These are phyloP conservation scores for Exophiala sp. DNA, from an alignment of 2,329 filamentous ascomycete genomes.

Conservation along the genomic window DNA sequence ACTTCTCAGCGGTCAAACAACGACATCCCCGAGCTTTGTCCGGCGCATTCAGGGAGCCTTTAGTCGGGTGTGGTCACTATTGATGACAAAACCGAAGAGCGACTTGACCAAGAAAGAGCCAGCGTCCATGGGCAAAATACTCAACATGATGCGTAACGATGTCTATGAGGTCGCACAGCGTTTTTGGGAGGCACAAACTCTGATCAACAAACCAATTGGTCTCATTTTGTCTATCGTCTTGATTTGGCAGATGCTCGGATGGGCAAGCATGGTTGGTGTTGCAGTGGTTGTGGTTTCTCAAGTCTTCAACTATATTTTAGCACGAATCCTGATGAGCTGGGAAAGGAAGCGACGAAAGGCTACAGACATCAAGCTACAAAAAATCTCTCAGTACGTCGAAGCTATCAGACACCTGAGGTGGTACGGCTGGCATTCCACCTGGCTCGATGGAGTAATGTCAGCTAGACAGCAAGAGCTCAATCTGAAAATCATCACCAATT, in stretches of 20 bases:
- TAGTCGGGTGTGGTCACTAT: constrained; percentile 2
- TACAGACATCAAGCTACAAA: constrained; percentile 74
- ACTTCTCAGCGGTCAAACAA: constrained; percentile 17
- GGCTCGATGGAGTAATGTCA: constrained; percentile 67
- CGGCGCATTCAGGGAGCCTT: not conserved
- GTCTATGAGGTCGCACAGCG: constrained; percentile 75
- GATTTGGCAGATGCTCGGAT: constrained; percentile 75
- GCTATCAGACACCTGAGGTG: constrained; percentile 75
- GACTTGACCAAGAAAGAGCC: constrained; percentile 42
- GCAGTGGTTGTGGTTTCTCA: constrained; percentile 67
- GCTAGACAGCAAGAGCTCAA: constrained; percentile 66
- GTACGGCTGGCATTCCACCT: constrained; percentile 78
- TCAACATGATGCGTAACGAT: constrained; percentile 78
- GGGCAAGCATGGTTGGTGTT: constrained; percentile 71
- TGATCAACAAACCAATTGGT: constrained; percentile 73
- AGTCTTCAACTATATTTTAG: constrained; percentile 64
- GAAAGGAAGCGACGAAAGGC: constrained; percentile 68
- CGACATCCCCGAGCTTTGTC: constrained; percentile 26
- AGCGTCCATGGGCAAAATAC: constrained; percentile 83
- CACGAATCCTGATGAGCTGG: constrained; percentile 62
- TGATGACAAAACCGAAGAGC: constrained; percentile 24
- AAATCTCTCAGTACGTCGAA: constrained; percentile 82
- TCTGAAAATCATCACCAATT: constrained; percentile 59
- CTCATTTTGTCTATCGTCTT: constrained; percentile 70
- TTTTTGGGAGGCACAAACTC: constrained; percentile 81